A percentile compares a stretch with the other conserved stretches of the same genome.
These are phyloP conservation scores for Eimeria necatrix DNA, from an alignment of 169 alveolate genomes.

Conservation along the genomic window DNA sequence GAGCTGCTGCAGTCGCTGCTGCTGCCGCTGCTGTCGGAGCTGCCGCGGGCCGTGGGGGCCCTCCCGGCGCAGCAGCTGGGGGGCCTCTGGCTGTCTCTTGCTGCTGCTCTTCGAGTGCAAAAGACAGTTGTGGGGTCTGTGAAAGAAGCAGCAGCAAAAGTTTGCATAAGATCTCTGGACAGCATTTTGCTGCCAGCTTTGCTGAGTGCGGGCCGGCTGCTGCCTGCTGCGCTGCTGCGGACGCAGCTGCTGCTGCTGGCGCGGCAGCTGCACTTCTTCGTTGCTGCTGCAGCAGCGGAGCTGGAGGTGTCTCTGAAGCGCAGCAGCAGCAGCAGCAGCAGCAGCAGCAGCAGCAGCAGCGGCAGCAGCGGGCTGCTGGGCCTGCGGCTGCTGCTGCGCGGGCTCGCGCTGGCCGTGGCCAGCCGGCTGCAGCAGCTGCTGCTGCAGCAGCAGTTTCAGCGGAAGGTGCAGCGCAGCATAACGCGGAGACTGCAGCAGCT, in stretches of 20 bases:
- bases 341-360: no score
- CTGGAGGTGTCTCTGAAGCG: not conserved
- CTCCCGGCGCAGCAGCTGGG: not conserved
- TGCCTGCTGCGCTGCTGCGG: not conserved
- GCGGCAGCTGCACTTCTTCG: not conserved
- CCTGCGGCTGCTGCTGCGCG: not conserved
- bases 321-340: no score
- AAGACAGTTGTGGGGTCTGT: constrained; percentile 27
- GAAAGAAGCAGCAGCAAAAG: constrained; percentile 22
- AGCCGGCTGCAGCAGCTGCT: not conserved
- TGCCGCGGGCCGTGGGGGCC: not conserved
- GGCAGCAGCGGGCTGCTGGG: not conserved
- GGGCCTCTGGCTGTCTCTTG: not conserved
- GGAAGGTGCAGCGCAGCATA: not conserved
- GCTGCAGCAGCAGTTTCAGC: not conserved
- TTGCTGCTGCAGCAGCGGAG: not conserved
- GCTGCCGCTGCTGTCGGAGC: not conserved
- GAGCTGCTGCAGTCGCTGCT: not conserved
- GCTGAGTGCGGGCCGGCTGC: not conserved
- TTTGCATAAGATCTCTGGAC: not conserved
- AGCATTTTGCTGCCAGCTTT: constrained; percentile 7
- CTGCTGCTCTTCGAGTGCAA: not conserved
- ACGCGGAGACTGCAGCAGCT: not conserved
- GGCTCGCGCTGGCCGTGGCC: not conserved
- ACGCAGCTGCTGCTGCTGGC: constrained; percentile 14